These are phyloP conservation scores for Trapa incisa DNA, from an alignment of 345 rosid species.

Conservation along the genomic window DNA sequence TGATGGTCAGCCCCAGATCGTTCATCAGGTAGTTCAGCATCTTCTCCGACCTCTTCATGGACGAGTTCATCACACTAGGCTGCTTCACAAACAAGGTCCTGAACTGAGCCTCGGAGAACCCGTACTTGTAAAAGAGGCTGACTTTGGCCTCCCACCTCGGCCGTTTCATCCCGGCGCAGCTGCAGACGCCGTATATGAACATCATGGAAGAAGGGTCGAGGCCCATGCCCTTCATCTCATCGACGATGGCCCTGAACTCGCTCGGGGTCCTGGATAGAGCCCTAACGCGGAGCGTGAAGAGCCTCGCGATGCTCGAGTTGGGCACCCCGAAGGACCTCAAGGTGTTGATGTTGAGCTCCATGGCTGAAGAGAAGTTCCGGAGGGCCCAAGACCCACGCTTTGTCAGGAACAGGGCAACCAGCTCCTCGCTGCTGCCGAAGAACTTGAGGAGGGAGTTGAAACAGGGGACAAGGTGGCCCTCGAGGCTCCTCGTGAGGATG, in stretches of 20 bases:
- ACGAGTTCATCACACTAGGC: conserved; percentile 6
- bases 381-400: conserved; percentile 7
- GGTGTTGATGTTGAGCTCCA: conserved; percentile 7
- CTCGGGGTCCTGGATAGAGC: conserved; percentile 9
- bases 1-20: conserved; percentile 5
- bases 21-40: conserved; percentile 2
- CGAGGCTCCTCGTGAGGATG: conserved; percentile 7
- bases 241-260: conserved; percentile 5
- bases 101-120: conserved; percentile 14
- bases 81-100: conserved; percentile 12
- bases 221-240: conserved; percentile 10
- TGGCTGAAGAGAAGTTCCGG: conserved; percentile 4
- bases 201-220: conserved; percentile 9
- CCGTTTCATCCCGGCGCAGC: conserved; percentile 3
- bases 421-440: conserved; percentile 6
- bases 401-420: not conserved
- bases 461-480: conserved; percentile 5
- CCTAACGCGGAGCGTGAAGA: conserved; percentile 5
- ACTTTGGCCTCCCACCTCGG: conserved; percentile 8
- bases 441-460: conserved; percentile 7
- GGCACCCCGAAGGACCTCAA: conserved; percentile 8
- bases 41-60: conserved; percentile 8
- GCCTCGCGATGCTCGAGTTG: conserved; percentile 7
- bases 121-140: conserved; percentile 9
- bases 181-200: conserved; percentile 8